phyloP scores from a whole-genome alignment of 352 stramenopile genomes.

The Globisporangium echinulatum region DNA sequence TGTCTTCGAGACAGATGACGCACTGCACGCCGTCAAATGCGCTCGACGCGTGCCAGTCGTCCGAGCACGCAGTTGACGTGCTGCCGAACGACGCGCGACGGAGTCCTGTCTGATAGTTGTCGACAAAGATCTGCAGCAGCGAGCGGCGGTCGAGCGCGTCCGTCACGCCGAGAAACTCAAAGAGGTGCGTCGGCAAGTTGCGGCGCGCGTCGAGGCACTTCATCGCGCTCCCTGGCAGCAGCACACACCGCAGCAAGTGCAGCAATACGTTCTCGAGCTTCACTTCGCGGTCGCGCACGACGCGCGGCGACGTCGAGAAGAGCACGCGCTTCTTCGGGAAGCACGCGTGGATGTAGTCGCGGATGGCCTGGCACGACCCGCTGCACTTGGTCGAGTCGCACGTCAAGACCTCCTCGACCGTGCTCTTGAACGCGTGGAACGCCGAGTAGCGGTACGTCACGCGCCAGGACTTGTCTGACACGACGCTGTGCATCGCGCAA shows the following conservation, averaged over 20 bases:
- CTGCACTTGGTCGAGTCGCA: slow-evolving; percentile 47
- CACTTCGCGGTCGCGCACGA: no score
- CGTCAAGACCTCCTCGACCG: slow-evolving; percentile 45
- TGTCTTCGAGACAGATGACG: slow-evolving; percentile 15
- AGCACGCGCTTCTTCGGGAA: slow-evolving; percentile 28
- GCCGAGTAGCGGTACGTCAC: slow-evolving; percentile 63
- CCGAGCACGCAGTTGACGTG: slow-evolving; percentile 3
- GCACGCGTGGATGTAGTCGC: slow-evolving; percentile 47
- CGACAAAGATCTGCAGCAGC: slow-evolving; percentile 63
- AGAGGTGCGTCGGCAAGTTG: slow-evolving; percentile 41
- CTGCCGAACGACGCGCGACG: slow-evolving; percentile 18
- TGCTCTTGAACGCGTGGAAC: slow-evolving; percentile 43
- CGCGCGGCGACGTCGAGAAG: no score
- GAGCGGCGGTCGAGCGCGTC: slow-evolving; percentile 43
- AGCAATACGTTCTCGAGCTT: no score
- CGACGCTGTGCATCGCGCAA: slow-evolving; percentile 24
- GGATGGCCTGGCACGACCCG: slow-evolving; percentile 63
- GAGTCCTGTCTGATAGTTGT: slow-evolving; percentile 37
- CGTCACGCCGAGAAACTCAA: slow-evolving; percentile 54
- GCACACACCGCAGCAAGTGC: no score
- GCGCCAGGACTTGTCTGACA: slow-evolving; percentile 37
- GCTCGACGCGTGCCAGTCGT: slow-evolving; percentile 4
- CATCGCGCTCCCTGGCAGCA: slow-evolving; percentile 50
- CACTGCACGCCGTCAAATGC: neutral
- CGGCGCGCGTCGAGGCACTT: slow-evolving; percentile 50